These are phyloP conservation scores for Starmerella roubikii DNA, from an alignment of 805 yeast genomes.

Conservation along the genomic window DNA sequence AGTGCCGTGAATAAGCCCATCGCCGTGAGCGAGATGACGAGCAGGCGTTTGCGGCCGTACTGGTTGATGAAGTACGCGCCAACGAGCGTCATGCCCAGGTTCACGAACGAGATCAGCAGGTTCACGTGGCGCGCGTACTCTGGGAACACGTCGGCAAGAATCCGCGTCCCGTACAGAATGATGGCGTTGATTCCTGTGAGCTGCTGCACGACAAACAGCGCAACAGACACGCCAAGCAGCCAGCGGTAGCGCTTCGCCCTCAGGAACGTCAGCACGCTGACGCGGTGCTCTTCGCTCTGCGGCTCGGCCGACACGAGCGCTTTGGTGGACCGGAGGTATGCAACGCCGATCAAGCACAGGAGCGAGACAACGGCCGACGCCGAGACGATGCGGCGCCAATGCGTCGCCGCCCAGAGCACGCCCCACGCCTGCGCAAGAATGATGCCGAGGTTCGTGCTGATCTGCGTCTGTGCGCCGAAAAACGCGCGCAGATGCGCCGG, in stretches of 20 bases:
- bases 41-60: conserved; percentile 60
- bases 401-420: conserved; percentile 46
- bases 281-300: background rate
- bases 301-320: background rate
- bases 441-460: conserved; percentile 74
- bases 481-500: conserved; percentile 58
- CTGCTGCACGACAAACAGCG: conserved; percentile 74
- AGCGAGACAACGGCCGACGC: background rate
- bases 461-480: conserved; percentile 83
- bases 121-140: conserved; percentile 56
- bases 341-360: background rate
- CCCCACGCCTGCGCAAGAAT: conserved; percentile 67
- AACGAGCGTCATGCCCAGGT: conserved; percentile 56
- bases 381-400: conserved; percentile 57
- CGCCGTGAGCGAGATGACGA: conserved; percentile 47
- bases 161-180: conserved; percentile 83
- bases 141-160: conserved; percentile 61
- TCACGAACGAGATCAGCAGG: conserved; percentile 59
- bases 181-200: conserved; percentile 87
- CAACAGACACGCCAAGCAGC: conserved; percentile 53
- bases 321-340: background rate
- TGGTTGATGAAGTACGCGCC: conserved; percentile 68
- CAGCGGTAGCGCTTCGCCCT: conserved; percentile 38
- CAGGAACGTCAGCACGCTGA: conserved; percentile 33
- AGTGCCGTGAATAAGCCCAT: conserved; percentile 56